Evolutionary conservation across 768 basidiomycete species (phyloP).

Genomic region (Mycena olivaceomarginata): DNA sequence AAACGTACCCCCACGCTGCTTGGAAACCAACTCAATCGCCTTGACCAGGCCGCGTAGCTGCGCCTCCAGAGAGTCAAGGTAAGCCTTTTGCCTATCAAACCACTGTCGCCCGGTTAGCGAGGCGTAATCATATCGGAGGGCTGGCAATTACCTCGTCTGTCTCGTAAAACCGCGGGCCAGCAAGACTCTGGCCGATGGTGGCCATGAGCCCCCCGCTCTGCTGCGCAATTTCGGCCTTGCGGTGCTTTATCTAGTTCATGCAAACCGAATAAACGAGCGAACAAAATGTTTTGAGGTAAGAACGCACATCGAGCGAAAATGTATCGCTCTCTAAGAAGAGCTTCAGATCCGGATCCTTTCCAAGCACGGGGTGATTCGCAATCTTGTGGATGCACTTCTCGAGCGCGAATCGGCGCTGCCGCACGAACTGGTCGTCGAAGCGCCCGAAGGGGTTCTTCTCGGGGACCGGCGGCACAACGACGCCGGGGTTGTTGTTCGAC

Average conservation of each 20-base stretch:
- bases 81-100: slow-evolving; percentile 92
- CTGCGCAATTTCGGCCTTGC: slow-evolving; percentile 84
- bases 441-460: slow-evolving; percentile 96
- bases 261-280: slow-evolving; percentile 14
- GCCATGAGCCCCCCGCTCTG: slow-evolving; percentile 91
- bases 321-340: slow-evolving; percentile 96
- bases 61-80: slow-evolving; percentile 92
- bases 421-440: slow-evolving; percentile 94
- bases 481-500: slow-evolving; percentile 94
- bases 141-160: slow-evolving; percentile 82
- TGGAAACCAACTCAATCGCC: slow-evolving; percentile 90
- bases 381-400: slow-evolving; percentile 96
- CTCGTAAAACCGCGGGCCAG: slow-evolving; percentile 90
- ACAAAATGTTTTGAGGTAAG: too few species aligned
- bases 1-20: slow-evolving; percentile 81
- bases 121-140: neutral
- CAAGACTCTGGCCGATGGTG: slow-evolving; percentile 85
- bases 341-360: slow-evolving; percentile 91
- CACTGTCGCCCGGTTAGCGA: slow-evolving; percentile 69
- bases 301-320: slow-evolving; percentile 90
- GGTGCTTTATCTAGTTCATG: slow-evolving; percentile 85
- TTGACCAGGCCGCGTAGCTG: slow-evolving; percentile 92
- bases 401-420: slow-evolving; percentile 87
- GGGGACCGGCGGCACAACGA: slow-evolving; percentile 96
- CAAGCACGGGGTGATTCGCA: slow-evolving; percentile 92